Percentiles rank a stretch among this genome's conserved stretches.
phyloP scores from a whole-genome alignment of 768 basidiomycete species.

The Leccinum uliginosum region DNA sequence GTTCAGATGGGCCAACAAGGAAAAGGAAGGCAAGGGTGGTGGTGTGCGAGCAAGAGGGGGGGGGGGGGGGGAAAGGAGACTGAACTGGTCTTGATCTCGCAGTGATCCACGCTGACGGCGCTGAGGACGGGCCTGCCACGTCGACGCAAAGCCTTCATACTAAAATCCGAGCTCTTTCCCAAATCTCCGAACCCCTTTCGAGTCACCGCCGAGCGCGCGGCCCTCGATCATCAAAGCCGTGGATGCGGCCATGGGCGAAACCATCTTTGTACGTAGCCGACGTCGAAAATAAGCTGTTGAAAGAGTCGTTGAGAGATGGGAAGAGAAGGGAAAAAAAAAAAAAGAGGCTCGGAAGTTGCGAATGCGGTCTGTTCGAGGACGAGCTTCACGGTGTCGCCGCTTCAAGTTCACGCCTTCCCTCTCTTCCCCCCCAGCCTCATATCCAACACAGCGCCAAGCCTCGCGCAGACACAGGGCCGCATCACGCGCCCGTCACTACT shows the following conservation, averaged over 20 bases:
- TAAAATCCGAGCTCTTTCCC: slow-evolving; percentile 97
- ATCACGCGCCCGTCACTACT: too few species aligned
- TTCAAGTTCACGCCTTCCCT: too few species aligned
- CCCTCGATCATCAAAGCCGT: slow-evolving; percentile 93
- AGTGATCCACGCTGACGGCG: slow-evolving; percentile 28
- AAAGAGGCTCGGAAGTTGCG: slow-evolving; percentile 10
- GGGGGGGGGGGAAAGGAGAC: background rate
- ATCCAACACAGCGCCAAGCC: too few species aligned
- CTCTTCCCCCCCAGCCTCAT: too few species aligned
- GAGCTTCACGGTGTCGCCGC: slow-evolving; percentile 32
- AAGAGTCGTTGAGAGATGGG: background rate
- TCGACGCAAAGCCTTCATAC: slow-evolving; percentile 77
- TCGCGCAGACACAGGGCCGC: too few species aligned
- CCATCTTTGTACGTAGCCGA: slow-evolving; percentile 78
- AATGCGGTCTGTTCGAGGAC: slow-evolving; percentile 66
- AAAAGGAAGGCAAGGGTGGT: too few species aligned
- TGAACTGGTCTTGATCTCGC: slow-evolving; percentile 10
- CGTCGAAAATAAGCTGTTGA: slow-evolving; percentile 69
- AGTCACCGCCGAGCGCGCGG: slow-evolving; percentile 79
- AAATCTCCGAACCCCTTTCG: slow-evolving; percentile 92
- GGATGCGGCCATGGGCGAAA: slow-evolving; percentile 78
- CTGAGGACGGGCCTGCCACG: slow-evolving; percentile 58
- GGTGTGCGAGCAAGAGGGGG: too few species aligned
- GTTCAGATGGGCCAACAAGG: too few species aligned
- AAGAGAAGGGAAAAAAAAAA: too few species aligned